These are phyloP conservation scores for Penicillium pancosmium DNA, from an alignment of 495 filamentous ascomycete genomes.

Conservation along the genomic window DNA sequence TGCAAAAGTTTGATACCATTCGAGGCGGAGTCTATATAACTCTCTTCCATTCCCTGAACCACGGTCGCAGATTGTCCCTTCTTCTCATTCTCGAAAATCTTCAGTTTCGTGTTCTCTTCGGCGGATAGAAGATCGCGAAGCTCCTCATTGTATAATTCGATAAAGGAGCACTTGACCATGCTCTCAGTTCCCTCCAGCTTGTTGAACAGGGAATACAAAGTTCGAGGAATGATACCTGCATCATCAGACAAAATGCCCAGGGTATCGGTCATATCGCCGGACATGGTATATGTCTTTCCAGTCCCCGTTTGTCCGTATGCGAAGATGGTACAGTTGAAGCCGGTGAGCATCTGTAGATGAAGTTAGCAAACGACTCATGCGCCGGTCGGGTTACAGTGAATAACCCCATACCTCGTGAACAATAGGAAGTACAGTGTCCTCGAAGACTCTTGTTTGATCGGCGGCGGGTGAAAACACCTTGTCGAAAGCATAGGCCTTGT, in stretches of 20 bases:
- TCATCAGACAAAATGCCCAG: slow-evolving; percentile 83
- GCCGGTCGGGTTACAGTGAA: background rate
- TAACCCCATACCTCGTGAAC: slow-evolving; percentile 74
- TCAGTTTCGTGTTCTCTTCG: slow-evolving; percentile 83
- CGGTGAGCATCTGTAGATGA: slow-evolving; percentile 74
- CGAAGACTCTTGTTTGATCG: slow-evolving; percentile 88
- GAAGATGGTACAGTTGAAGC: slow-evolving; percentile 99
- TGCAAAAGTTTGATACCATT: slow-evolving; percentile 89
- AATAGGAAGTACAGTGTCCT: slow-evolving; percentile 90
- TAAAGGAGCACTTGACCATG: slow-evolving; percentile 96
- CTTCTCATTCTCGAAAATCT: slow-evolving; percentile 92
- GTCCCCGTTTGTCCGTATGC: slow-evolving; percentile 98
- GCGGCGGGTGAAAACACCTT: slow-evolving; percentile 96
- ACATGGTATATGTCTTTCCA: slow-evolving; percentile 99
- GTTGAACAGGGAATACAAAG: slow-evolving; percentile 80
- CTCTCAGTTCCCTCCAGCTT: slow-evolving; percentile 85
- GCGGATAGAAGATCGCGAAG: slow-evolving; percentile 81
- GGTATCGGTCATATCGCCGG: slow-evolving; percentile 90
- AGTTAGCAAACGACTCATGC: background rate
- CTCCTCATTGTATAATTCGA: slow-evolving; percentile 98
- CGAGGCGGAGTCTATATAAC: slow-evolving; percentile 80
- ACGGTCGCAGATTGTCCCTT: slow-evolving; percentile 78
- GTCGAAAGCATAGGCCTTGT: slow-evolving; percentile 96
- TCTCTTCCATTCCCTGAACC: slow-evolving; percentile 97
- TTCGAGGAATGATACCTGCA: slow-evolving; percentile 92